Evolutionary conservation across 768 basidiomycete species (phyloP).

Genomic region (Rhizopogon rudus): DNA sequence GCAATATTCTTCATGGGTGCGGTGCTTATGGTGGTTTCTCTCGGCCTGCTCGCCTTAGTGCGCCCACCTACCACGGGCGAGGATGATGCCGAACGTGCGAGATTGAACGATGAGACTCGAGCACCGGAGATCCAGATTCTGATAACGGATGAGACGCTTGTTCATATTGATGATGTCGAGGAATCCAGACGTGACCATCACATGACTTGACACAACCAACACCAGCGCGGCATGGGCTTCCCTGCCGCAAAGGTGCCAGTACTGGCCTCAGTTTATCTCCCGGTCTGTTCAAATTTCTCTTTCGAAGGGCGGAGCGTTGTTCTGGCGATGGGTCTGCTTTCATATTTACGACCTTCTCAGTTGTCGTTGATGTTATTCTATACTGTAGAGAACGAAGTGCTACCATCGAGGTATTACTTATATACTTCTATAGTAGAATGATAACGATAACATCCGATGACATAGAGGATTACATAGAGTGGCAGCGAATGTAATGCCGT

Average conservation of each 20-base stretch:
- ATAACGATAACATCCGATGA: constrained; percentile 86
- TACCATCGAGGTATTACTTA: constrained; percentile 47
- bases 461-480: no score
- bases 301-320: no score
- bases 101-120: not conserved
- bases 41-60: constrained; percentile 44
- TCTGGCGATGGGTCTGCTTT: no score
- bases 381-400: no score
- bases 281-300: no score
- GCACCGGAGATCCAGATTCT: not conserved
- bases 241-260: no score
- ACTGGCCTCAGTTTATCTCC: no score
- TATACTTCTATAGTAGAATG: constrained; percentile 58
- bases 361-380: not conserved
- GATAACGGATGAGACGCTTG: not conserved
- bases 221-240: no score
- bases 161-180: constrained; percentile 2
- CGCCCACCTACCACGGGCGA: constrained; percentile 26
- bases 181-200: not conserved
- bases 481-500: no score
- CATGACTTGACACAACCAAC: not conserved
- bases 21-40: constrained; percentile 33
- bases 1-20: constrained; percentile 62
- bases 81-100: not conserved
- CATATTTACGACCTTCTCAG: no score